phyloP scores from a whole-genome alignment of 1,139 yeast species.

The Hansenula lynferdii region DNA sequence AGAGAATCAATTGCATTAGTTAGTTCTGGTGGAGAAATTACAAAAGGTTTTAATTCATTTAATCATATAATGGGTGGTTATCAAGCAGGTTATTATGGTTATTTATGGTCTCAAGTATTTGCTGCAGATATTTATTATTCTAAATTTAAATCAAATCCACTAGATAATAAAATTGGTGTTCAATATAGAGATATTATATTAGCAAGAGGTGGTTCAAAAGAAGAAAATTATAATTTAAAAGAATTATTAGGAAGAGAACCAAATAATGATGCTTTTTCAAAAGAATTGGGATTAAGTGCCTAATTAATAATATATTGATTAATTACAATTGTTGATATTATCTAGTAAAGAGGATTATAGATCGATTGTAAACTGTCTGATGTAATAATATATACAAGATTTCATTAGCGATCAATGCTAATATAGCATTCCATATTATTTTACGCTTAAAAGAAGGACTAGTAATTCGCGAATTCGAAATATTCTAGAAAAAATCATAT shows the following conservation, averaged over 20 bases:
- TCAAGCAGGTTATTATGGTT: slow-evolving; percentile 84
- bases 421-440: too few relatives aligned
- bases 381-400: too few relatives aligned
- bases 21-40: slow-evolving; percentile 46
- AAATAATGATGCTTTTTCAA: slow-evolving; percentile 61
- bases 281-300: slow-evolving; percentile 44
- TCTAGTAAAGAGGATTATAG: too few relatives aligned
- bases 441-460: too few relatives aligned
- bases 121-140: slow-evolving; percentile 80
- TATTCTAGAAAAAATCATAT: too few relatives aligned
- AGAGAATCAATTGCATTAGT: slow-evolving; percentile 56
- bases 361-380: too few relatives aligned
- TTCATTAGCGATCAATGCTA: too few relatives aligned
- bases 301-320: too few relatives aligned
- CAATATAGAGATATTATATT: slow-evolving; percentile 67
- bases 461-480: too few relatives aligned
- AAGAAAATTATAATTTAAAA: slow-evolving; percentile 56
- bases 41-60: slow-evolving; percentile 71
- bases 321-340: too few relatives aligned
- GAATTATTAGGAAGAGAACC: slow-evolving; percentile 78
- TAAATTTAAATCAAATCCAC: slow-evolving; percentile 64
- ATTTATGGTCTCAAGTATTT: slow-evolving; percentile 79
- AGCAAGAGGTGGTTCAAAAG: slow-evolving; percentile 69
- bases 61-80: slow-evolving; percentile 80
- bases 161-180: slow-evolving; percentile 56